Base-by-base conservation (phyloP, 768 basidiomycete species). In the Tylopilus rubrobrunneus region DNA sequence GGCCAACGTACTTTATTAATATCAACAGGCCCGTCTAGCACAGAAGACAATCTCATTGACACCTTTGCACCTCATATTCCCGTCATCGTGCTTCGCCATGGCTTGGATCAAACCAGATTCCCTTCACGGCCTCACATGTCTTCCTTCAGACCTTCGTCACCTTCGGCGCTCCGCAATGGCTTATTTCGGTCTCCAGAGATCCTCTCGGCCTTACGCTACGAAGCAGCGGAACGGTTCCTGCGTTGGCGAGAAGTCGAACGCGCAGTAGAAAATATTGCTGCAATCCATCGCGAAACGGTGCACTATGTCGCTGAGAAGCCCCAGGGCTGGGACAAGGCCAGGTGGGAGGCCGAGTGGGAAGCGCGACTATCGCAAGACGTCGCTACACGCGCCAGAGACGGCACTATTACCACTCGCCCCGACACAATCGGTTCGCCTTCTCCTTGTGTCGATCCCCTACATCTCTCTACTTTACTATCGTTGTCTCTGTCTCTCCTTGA, bases 161-260 rank as follows among this genome's bases (percentile, higher is more conserved):
- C 78, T 2, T 63, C 74, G 8, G 76, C 81, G 1, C 75, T 89
- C 10, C 80, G 85, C 12, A 66, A 66, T 28, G 84, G 83, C 11
- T 70, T 89, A 12, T 86, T 89, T 67, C 81, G 76, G 56, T 80
- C 83, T 1, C 85, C 86, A 0, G 84, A 83, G 54, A 84, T 77
- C 0, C 73, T 87, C 11, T 72, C 76, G 1, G 63, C 74, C 1
- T 72, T 89, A 29, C 79, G 87, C 33, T 72, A 68, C 17, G 87
- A 88, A 66, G 86, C 85, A 0, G 76, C 82, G 0, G 84, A 87
- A 53, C 78, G 87, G 19, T 89, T 87, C 67, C 66, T 87, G 52
- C 78, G 80, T 29, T 89, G 87, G 87, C 74, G 85, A 31, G 87
- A 87, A 64, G 79, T 88, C 27, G 83, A 86, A 56, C 74, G 77